Conservation (phyloP, 1,284 basidiomycete species). For the Tilletia setariae region DNA sequence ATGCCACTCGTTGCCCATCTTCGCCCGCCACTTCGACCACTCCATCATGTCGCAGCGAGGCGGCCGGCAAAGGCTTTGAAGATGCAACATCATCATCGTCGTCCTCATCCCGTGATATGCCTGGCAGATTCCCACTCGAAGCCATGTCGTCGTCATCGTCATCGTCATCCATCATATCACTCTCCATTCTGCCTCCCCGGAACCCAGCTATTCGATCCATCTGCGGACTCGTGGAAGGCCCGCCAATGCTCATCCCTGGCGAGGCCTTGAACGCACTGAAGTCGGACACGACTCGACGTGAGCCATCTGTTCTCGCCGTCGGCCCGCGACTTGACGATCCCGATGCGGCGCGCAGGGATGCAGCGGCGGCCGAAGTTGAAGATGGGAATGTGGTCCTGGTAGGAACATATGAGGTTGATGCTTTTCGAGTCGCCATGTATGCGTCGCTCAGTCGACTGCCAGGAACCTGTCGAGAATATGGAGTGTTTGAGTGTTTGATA, state of each 20-base stretch:
- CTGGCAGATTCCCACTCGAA: neutral
- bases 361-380: neutral
- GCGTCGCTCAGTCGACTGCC: constrained; percentile 49
- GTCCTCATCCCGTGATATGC: constrained; percentile 24
- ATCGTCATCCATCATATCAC: constrained; percentile 39
- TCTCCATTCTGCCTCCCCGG: neutral
- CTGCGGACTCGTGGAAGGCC: constrained; percentile 7
- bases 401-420: constrained; percentile 29
- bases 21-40: constrained; percentile 46
- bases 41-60: constrained; percentile 31
- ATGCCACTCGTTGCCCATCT: constrained; percentile 46
- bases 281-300: constrained; percentile 39
- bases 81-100: constrained; percentile 25
- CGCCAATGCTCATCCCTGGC: constrained; percentile 41
- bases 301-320: neutral
- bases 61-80: constrained; percentile 26
- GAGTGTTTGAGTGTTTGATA: neutral
- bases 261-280: constrained; percentile 44
- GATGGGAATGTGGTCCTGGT: neutral
- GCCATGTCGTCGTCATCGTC: constrained; percentile 40
- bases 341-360: constrained; percentile 4
- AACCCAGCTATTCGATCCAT: neutral
- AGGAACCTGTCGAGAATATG: constrained; percentile 60
- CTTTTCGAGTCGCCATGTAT: constrained; percentile 40
- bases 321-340: neutral